These are phyloP conservation scores for Puya raimondii DNA, from an alignment of 176 grass and related monocot genomes.

Conservation along the genomic window DNA sequence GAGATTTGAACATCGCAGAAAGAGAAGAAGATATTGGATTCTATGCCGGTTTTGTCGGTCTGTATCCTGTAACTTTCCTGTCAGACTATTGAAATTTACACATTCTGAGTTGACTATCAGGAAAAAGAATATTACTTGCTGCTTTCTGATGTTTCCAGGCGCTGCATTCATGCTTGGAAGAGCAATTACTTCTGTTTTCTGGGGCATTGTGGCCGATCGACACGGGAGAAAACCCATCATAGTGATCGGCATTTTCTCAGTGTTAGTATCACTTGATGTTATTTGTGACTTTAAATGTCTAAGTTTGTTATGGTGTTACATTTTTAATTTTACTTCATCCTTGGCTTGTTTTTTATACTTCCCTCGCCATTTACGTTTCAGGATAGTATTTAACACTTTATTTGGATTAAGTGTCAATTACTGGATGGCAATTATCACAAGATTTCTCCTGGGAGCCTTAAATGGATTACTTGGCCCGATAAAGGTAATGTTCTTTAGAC, in stretches of 20 bases:
- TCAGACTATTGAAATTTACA: background rate
- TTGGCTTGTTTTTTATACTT: conserved; percentile 1
- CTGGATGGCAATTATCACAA: conserved; percentile 84
- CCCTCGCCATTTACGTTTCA: conserved; percentile 31
- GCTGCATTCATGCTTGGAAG: conserved; percentile 93
- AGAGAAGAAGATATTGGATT: conserved; percentile 95
- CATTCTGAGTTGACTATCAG: background rate
- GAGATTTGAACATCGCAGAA: conserved; percentile 78
- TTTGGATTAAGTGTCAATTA: conserved; percentile 86
- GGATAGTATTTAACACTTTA: conserved; percentile 76
- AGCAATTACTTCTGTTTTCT: conserved; percentile 73
- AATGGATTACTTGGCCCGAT: conserved; percentile 87
- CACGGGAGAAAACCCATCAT: conserved; percentile 86
- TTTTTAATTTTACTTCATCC: conserved; percentile 9
- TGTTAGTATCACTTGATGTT: conserved; percentile 59
- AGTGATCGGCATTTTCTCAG: conserved; percentile 54
- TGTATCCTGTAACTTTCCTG: background rate
- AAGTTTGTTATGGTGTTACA: conserved; percentile 1
- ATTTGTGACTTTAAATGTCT: background rate
- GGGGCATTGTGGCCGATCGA: conserved; percentile 77
- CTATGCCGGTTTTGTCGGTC: conserved; percentile 95
- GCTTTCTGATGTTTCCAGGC: conserved; percentile 40
- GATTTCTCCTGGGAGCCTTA: conserved; percentile 74
- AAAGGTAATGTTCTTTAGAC: conserved; percentile 39
- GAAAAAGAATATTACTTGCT: background rate